Evolutionary conservation across 2,329 filamentous ascomycete species (phyloP), one percentile per base, ranked within the genome.

Genomic region (Emydomyces testavorans): DNA sequence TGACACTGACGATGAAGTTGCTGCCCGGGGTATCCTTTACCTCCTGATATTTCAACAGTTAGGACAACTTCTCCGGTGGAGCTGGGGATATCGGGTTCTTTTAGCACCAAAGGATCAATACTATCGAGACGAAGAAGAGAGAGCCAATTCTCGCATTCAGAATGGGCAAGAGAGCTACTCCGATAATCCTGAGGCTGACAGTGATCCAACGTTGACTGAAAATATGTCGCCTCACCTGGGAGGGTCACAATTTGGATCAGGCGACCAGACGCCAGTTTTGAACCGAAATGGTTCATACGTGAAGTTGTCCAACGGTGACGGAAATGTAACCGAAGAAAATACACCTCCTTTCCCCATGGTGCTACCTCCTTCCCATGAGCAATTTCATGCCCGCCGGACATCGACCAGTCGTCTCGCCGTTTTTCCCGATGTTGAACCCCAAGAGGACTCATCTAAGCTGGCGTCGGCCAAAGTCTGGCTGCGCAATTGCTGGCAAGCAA

Each of bases 21-120:
- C 79, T 20, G 90, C 92, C 2, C 80, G 92, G 52, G 92, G 92
- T 51, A 96, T 98, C 52, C 71, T 98, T 0, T 98, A 98, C 61
- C 76, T 98, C 8, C 75, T 98, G 52, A 93, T 98, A 56, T 98
- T 98, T 69, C 92, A 98, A 68, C 92, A 98, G 64, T 78, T 98
- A 2, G 92, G 92, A 18, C 92, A 98, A 66, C 72, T 96, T 21
- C 82, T 98, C 16, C 79, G 92, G 50, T 98, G 92, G 92, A 95
- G 86, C 53, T 98, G 92, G 92, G 92, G 92, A 8, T 96, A 94
- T 65, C 88, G 94, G 58, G 82, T 96, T 31, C 73, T 98, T 15
- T 73, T 98, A n/a, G 89, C 89, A 15, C 87, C 90, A 15, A 83
- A 86, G 55, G 79, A 82, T 15, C 66, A 71, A 18, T 71, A 71